These are phyloP conservation scores for Apiospora marii DNA, from an alignment of 2,329 filamentous ascomycete species.

Conservation along the genomic window DNA sequence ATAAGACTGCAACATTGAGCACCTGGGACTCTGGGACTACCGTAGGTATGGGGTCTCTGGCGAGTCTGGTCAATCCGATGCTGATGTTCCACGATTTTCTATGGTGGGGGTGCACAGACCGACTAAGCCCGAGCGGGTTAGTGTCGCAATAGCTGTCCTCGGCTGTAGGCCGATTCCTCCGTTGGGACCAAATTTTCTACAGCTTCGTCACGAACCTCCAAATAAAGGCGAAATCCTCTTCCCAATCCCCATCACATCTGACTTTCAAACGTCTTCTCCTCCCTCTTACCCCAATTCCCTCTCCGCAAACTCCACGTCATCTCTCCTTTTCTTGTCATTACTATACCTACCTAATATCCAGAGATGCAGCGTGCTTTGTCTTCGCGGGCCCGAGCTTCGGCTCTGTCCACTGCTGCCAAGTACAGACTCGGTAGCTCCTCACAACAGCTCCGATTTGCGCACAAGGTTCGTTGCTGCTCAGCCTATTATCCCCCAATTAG, in stretches of 20 bases:
- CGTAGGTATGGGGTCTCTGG: background rate
- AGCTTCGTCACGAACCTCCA: conserved; percentile 40
- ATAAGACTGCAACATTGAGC: background rate
- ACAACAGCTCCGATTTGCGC: conserved; percentile 94
- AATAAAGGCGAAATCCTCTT: conserved; percentile 32
- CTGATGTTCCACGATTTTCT: conserved; percentile 44
- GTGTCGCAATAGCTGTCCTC: conserved; percentile 33
- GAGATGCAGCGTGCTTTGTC: conserved; percentile 96
- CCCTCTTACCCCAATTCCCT: conserved; percentile 38
- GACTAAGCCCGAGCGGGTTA: conserved; percentile 42
- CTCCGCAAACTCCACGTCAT: conserved; percentile 33
- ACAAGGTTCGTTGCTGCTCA: conserved; percentile 76
- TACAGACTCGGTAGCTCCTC: conserved; percentile 72
- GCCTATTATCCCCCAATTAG: background rate
- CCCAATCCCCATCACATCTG: conserved; percentile 26
- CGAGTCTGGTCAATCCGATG: background rate
- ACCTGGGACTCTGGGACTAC: background rate
- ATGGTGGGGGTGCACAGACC: conserved; percentile 31
- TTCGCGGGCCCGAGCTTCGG: conserved; percentile 80
- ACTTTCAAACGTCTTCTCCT: conserved; percentile 37
- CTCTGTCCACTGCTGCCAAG: conserved; percentile 74
- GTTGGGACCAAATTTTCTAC: conserved; percentile 45
- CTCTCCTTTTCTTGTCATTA: conserved; percentile 41
- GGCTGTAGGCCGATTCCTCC: conserved; percentile 35
- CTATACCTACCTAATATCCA: conserved; percentile 44